phyloP scores from a whole-genome alignment of 495 filamentous ascomycete genomes.

The Daldinia grandis region DNA sequence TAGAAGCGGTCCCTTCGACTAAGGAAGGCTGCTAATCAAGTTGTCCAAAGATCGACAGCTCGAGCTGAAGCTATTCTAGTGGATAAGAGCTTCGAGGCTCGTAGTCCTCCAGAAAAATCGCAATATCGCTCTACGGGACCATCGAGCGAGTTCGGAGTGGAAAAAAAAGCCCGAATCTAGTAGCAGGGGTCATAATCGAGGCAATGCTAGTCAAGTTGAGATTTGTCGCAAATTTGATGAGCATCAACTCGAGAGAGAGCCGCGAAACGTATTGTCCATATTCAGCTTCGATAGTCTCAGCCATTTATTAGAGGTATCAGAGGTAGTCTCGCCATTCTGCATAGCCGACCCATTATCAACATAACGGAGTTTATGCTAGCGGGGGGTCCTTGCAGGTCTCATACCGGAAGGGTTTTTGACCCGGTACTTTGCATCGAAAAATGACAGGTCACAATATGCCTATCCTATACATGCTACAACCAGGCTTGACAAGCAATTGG shows the following conservation, averaged over 20 bases:
- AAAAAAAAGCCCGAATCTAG: constrained; percentile 11
- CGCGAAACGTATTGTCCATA: constrained; percentile 22
- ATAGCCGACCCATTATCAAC: constrained; percentile 42
- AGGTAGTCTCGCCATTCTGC: constrained; percentile 39
- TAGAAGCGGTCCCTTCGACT: constrained; percentile 18
- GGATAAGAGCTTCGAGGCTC: constrained; percentile 10
- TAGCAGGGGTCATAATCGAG: constrained; percentile 5
- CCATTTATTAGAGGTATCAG: constrained; percentile 31
- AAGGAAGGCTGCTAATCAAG: constrained; percentile 19
- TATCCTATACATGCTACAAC: constrained; percentile 26
- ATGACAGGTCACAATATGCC: constrained; percentile 40
- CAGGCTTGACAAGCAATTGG: constrained; percentile 32
- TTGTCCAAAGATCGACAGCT: constrained; percentile 14
- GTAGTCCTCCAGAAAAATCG: constrained; percentile 12
- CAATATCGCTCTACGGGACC: constrained; percentile 16
- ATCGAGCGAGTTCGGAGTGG: constrained; percentile 6
- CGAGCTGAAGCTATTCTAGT: constrained; percentile 16
- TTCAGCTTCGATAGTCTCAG: constrained; percentile 21
- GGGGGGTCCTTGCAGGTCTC: constrained; percentile 44
- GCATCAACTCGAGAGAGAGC: constrained; percentile 22
- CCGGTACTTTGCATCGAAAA: constrained; percentile 42
- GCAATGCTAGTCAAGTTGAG: constrained; percentile 2
- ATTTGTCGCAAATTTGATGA: constrained; percentile 18
- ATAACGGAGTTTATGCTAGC: constrained; percentile 41
- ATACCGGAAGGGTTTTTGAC: constrained; percentile 36